These are phyloP conservation scores for Phialemoniopsis sp. DNA, from an alignment of 2,329 filamentous ascomycete species.

Conservation along the genomic window DNA sequence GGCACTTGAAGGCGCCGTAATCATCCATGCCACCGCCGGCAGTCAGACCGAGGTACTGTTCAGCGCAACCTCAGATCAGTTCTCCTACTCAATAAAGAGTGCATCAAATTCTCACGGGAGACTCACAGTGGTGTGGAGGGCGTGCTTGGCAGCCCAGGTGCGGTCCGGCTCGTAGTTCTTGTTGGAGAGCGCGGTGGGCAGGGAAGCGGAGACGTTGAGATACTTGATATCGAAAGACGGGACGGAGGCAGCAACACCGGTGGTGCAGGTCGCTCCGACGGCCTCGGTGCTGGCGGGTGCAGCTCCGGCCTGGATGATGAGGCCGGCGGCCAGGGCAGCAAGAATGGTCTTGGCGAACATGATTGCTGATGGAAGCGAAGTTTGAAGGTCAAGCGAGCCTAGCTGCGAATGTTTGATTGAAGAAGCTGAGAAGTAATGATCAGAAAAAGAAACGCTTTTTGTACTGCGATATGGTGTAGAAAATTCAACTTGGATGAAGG, in stretches of 20 bases:
- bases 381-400: no score
- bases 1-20: constrained; percentile 22
- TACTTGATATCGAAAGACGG: constrained; percentile 3
- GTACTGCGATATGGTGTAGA: no score
- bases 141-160: constrained; percentile 3
- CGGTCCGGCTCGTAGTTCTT: constrained; percentile 7
- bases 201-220: not conserved
- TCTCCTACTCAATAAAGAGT: not conserved
- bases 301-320: not conserved
- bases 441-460: no score
- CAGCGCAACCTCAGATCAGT: not conserved
- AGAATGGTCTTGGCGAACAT: no score
- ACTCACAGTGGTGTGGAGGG: constrained; percentile 7
- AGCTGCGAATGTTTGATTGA: no score
- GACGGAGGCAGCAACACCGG: constrained; percentile 1
- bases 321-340: not conserved
- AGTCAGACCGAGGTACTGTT: constrained; percentile 11
- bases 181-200: constrained; percentile 1
- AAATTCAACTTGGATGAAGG: no score
- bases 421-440: no score
- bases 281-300: not conserved
- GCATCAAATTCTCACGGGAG: not conserved
- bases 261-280: constrained; percentile 4
- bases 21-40: constrained; percentile 8
- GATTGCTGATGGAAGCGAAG: no score